These are phyloP conservation scores for Tricholoma sp. DNA, from an alignment of 768 basidiomycete species.

Conservation along the genomic window DNA sequence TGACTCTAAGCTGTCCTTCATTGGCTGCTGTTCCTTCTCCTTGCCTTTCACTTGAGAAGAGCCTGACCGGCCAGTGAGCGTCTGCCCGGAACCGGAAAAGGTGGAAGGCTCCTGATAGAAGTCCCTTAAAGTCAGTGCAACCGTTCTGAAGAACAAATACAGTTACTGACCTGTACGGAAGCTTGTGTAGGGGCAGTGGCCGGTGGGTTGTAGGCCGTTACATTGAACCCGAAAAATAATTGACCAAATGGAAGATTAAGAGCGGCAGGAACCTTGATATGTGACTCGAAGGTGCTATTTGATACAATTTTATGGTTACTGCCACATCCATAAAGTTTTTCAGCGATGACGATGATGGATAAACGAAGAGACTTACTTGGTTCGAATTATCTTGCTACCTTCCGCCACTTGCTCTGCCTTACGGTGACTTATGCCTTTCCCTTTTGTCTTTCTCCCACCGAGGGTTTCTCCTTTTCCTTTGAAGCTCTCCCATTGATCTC, in stretches of 20 bases:
- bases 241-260: conserved; percentile 90
- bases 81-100: conserved; percentile 66
- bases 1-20: conserved; percentile 28
- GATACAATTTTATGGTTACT: conserved; percentile 85
- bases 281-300: conserved; percentile 68
- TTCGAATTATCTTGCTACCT: conserved; percentile 84
- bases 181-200: conserved; percentile 23
- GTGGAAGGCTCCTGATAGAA: conserved; percentile 29
- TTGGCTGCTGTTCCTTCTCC: conserved; percentile 44
- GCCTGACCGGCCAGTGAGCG: conserved; percentile 50
- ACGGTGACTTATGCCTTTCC: conserved; percentile 84
- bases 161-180: conserved; percentile 19
- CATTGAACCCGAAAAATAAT: conserved; percentile 94
- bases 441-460: conserved; percentile 88
- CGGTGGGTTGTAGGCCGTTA: conserved; percentile 61
- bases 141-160: conserved; percentile 9
- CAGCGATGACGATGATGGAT: background rate
- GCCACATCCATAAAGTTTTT: conserved; percentile 12
- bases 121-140: conserved; percentile 3
- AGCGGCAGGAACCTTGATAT: conserved; percentile 80
- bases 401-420: conserved; percentile 74
- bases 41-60: conserved; percentile 42
- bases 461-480: conserved; percentile 93
- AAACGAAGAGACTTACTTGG: conserved; percentile 59
- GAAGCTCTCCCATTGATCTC: conserved; percentile 92